phyloP scores from a whole-genome alignment of 257 asterid species.

The Parsonsia alboflavescens region DNA sequence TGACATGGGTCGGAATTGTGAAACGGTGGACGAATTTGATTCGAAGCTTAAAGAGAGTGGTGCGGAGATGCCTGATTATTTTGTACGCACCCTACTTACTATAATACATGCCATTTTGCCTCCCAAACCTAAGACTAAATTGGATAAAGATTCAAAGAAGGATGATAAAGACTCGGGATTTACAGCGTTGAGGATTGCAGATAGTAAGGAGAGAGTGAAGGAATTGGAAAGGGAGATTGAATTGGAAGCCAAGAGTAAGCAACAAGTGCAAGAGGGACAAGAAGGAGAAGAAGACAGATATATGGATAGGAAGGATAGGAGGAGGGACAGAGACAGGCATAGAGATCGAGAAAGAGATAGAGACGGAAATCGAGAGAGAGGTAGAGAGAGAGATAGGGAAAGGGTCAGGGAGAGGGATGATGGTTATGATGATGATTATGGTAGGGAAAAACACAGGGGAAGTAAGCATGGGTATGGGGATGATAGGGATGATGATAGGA shows the following conservation, averaged over 20 bases:
- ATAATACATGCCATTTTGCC: constrained; percentile 85
- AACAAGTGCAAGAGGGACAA: constrained; percentile 24
- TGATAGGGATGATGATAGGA: constrained; percentile 32
- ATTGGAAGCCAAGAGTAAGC: constrained; percentile 41
- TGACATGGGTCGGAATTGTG: constrained; percentile 62
- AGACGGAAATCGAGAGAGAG: constrained; percentile 21
- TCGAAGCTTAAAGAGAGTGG: constrained; percentile 53
- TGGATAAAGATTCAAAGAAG: constrained; percentile 27
- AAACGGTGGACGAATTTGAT: constrained; percentile 55
- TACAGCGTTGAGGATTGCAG: constrained; percentile 60
- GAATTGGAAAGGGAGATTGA: constrained; percentile 84
- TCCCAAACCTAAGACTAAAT: constrained; percentile 39
- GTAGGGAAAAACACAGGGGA: constrained; percentile 27
- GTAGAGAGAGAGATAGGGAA: constrained; percentile 28
- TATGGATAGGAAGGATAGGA: constrained; percentile 16
- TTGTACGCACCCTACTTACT: constrained; percentile 69
- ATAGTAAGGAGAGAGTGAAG: constrained; percentile 65
- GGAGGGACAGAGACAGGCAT: constrained; percentile 12
- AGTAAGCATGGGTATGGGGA: constrained; percentile 26
- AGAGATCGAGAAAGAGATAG: constrained; percentile 7
- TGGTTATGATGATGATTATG: constrained; percentile 9
- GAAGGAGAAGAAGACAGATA: constrained; percentile 34
- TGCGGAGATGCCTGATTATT: constrained; percentile 88
- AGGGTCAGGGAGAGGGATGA: constrained; percentile 27
- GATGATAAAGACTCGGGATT: constrained; percentile 38